phyloP scores from a whole-genome alignment of 495 filamentous ascomycete species.

The Lasiosphaeriaceae sp. region DNA sequence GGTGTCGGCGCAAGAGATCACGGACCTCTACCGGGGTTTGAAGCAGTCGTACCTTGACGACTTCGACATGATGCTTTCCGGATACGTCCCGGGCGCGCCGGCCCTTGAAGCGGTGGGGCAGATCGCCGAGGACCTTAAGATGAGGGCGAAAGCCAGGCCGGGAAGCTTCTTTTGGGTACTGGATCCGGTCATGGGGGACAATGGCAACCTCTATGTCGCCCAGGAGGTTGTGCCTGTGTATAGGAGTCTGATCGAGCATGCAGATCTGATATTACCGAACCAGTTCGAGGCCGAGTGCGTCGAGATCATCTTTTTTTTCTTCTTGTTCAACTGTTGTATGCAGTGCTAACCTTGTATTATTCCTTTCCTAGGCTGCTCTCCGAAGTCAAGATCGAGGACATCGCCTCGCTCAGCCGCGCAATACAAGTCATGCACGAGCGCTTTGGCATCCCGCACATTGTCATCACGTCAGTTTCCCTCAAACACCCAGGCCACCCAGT shows the following conservation, averaged over 20 bases:
- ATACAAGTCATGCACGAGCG: conserved; percentile 71
- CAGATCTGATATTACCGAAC: conserved; percentile 91
- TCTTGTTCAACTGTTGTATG: not conserved
- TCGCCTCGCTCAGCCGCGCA: conserved; percentile 64
- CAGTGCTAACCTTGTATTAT: not conserved
- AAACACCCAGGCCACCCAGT: conserved; percentile 36
- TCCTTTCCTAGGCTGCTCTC: conserved; percentile 61
- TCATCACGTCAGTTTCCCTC: conserved; percentile 79
- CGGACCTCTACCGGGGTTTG: conserved; percentile 79
- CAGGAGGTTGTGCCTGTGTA: conserved; percentile 91
- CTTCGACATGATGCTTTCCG: conserved; percentile 89
- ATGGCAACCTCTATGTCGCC: conserved; percentile 83
- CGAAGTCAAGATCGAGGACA: conserved; percentile 74
- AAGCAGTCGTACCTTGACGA: conserved; percentile 74
- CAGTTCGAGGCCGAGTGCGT: conserved; percentile 94
- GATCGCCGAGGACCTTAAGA: conserved; percentile 76
- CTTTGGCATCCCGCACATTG: conserved; percentile 80
- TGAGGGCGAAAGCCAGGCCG: conserved; percentile 51
- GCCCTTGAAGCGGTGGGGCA: conserved; percentile 77
- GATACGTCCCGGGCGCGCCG: conserved; percentile 82
- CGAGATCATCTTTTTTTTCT: not conserved
- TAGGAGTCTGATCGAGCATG: conserved; percentile 68
- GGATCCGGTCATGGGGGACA: conserved; percentile 97
- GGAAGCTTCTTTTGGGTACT: conserved; percentile 96
- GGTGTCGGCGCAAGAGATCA: conserved; percentile 75